phyloP scores from a whole-genome alignment of 495 filamentous ascomycete genomes.

The Neurospora tetraspora region DNA sequence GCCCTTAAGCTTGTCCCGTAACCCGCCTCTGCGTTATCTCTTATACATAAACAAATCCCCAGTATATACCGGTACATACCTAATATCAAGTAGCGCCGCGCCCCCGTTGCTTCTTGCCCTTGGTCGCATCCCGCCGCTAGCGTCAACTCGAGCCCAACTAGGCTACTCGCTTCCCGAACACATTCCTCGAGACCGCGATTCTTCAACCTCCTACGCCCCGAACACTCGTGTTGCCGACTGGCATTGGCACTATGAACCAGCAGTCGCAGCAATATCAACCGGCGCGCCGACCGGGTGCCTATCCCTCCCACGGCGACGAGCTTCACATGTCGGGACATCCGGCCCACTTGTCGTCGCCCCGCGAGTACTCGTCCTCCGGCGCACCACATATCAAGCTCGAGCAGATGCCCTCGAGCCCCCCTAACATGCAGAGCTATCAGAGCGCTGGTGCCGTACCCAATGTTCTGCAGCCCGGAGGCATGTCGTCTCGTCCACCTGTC shows the following conservation, averaged over 20 bases:
- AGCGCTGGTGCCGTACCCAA: constrained; percentile 50
- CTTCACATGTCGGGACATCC: constrained; percentile 56
- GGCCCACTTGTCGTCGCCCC: constrained; percentile 35
- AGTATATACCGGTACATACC: background rate
- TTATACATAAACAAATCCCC: background rate
- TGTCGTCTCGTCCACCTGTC: constrained; percentile 47
- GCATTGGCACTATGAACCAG: constrained; percentile 40
- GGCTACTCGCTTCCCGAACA: background rate
- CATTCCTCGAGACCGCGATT: background rate
- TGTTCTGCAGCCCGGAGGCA: constrained; percentile 53
- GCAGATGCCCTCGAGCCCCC: constrained; percentile 22
- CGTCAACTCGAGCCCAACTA: background rate
- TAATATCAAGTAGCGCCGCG: background rate
- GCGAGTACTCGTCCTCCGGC: constrained; percentile 36
- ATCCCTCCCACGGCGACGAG: constrained; percentile 51
- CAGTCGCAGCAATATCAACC: constrained; percentile 33
- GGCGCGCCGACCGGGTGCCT: constrained; percentile 32
- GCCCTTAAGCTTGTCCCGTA: background rate
- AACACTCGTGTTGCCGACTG: background rate
- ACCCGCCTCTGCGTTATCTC: background rate
- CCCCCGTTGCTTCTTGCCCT: background rate
- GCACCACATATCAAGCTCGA: constrained; percentile 39
- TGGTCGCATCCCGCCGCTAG: constrained; percentile 1
- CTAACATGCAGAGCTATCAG: constrained; percentile 46
- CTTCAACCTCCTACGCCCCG: background rate